These are phyloP conservation scores for Dryas alaskensis DNA, from an alignment of 306 rosid species.

Conservation along the genomic window DNA sequence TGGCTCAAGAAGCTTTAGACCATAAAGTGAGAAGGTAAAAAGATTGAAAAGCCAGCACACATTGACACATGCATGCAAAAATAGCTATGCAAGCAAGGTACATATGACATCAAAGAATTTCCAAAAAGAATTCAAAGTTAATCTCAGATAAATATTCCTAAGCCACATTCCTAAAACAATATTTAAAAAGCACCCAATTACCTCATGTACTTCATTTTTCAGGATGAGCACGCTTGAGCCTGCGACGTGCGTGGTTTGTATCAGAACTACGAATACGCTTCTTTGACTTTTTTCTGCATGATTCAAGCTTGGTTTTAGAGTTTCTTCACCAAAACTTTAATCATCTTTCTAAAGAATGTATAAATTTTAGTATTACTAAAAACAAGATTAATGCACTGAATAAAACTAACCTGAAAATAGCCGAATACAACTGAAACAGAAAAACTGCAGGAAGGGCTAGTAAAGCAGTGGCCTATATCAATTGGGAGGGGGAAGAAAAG, in stretches of 20 bases:
- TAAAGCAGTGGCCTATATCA: constrained; percentile 34
- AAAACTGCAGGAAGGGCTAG: constrained; percentile 38
- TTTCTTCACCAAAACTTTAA: background rate
- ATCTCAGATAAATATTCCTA: background rate
- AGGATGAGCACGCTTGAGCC: constrained; percentile 12
- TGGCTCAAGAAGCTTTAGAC: background rate
- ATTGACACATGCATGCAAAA: background rate
- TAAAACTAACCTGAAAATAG: constrained; percentile 31
- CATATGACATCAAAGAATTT: background rate
- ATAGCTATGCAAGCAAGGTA: background rate
- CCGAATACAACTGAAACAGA: constrained; percentile 25
- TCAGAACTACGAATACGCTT: constrained; percentile 11
- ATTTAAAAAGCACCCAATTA: background rate
- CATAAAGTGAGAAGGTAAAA: background rate
- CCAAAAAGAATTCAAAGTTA: background rate
- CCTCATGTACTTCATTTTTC: background rate
- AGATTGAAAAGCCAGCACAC: background rate
- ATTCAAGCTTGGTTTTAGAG: background rate
- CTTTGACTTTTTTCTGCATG: constrained; percentile 14
- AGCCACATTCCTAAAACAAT: background rate
- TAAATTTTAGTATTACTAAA: too few relatives aligned
- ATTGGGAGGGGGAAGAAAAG: background rate
- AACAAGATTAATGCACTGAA: background rate
- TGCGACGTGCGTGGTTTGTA: background rate
- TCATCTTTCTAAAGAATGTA: background rate